These are phyloP conservation scores for Epipyxis sp. DNA, from an alignment of 108 stramenopile genomes.

Conservation along the genomic window DNA sequence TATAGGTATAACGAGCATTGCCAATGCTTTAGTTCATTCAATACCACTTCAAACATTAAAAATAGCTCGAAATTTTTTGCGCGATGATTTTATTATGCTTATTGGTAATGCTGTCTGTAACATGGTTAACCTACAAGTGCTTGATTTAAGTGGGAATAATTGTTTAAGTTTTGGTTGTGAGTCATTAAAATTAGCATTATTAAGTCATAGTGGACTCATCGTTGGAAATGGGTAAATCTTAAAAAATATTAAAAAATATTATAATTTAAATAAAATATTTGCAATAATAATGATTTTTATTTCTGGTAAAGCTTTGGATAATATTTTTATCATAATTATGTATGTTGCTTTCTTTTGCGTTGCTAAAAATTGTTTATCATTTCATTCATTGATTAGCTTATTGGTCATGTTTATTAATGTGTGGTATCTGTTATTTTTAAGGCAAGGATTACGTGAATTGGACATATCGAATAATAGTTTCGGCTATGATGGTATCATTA, in stretches of 20 bases:
- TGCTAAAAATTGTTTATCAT: neutral
- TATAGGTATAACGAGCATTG: neutral
- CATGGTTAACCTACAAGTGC: neutral
- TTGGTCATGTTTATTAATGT: neutral
- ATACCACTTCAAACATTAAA: neutral
- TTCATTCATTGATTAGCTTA: neutral
- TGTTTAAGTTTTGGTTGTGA: neutral
- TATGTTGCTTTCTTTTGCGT: neutral
- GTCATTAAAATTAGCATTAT: neutral
- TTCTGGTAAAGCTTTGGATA: neutral
- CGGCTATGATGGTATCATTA: neutral
- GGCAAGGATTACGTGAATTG: neutral
- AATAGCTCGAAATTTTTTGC: conserved; percentile 18
- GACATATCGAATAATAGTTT: neutral
- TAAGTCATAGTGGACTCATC: neutral
- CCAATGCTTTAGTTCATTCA: neutral
- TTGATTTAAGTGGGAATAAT: neutral
- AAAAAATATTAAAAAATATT: neutral
- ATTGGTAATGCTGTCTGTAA: neutral
- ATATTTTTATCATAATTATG: neutral
- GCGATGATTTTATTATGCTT: neutral
- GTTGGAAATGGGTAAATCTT: neutral
- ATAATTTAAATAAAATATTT: neutral
- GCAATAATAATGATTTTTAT: neutral
- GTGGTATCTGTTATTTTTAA: neutral